A percentile compares a stretch with the other conserved stretches of the same genome.
Evolutionary conservation across 208 protist species (phyloP).

Genomic region (Histomonas meleagridis): DNA sequence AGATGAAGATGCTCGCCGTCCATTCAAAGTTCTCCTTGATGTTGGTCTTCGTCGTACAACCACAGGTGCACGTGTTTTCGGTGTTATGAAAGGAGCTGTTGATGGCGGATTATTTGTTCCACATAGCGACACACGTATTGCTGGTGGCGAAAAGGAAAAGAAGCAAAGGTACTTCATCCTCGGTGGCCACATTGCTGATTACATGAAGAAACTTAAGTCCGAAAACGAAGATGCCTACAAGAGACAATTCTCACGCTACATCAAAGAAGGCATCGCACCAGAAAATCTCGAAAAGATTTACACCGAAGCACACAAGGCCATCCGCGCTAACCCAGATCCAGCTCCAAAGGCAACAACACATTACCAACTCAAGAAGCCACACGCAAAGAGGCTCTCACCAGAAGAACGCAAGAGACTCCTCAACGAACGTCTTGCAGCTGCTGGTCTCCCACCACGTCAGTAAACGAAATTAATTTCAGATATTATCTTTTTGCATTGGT

Average conservation of each 20-base stretch:
- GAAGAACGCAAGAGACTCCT: neutral
- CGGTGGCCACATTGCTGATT: conserved; percentile 89
- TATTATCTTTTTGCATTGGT: too few relatives aligned
- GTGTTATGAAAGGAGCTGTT: conserved; percentile 57
- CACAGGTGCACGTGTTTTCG: conserved; percentile 76
- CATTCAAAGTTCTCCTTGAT: conserved; percentile 90
- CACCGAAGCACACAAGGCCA: conserved; percentile 67
- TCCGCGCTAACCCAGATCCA: conserved; percentile 39
- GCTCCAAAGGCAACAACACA: neutral
- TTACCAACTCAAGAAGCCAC: conserved; percentile 9
- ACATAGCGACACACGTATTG: neutral
- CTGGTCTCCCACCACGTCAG: conserved; percentile 11
- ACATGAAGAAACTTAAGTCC: conserved; percentile 66
- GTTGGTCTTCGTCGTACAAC: conserved; percentile 82
- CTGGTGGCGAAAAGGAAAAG: conserved; percentile 41
- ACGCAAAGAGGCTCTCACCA: neutral
- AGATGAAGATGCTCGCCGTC: conserved; percentile 57
- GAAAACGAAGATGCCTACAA: conserved; percentile 67
- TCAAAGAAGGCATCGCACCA: neutral
- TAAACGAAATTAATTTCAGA: neutral
- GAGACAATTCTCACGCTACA: conserved; percentile 77
- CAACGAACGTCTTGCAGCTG: neutral
- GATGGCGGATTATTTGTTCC: conserved; percentile 66
- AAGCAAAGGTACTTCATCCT: conserved; percentile 70
- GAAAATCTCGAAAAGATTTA: conserved; percentile 81